Percentiles rank a stretch among this genome's conserved stretches.
These are phyloP conservation scores for Wallemia mellicola DNA, from an alignment of 1,284 basidiomycete species.

Conservation along the genomic window DNA sequence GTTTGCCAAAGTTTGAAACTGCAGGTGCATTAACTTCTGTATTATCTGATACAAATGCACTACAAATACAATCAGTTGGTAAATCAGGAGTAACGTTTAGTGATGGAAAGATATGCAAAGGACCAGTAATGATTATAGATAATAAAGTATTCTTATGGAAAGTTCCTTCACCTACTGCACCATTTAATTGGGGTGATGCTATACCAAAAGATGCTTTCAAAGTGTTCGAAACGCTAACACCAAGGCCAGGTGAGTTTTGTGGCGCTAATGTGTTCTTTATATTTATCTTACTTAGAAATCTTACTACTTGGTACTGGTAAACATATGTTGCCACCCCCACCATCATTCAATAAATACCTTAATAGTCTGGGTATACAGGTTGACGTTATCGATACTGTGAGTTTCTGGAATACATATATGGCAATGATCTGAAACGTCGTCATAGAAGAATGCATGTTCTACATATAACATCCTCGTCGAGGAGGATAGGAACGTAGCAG, in stretches of 20 bases:
- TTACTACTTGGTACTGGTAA: constrained; percentile 63
- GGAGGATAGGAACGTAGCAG: constrained; percentile 69
- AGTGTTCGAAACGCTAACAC: constrained; percentile 47
- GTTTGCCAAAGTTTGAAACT: background rate
- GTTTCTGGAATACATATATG: constrained; percentile 11
- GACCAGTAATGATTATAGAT: constrained; percentile 40
- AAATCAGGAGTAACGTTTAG: background rate
- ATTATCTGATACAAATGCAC: background rate
- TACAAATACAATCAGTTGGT: background rate
- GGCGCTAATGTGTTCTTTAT: background rate
- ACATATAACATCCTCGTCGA: constrained; percentile 79
- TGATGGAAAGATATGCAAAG: background rate
- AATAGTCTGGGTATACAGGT: constrained; percentile 55
- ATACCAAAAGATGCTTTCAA: constrained; percentile 21
- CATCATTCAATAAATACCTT: constrained; percentile 33
- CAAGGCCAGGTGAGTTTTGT: constrained; percentile 43
- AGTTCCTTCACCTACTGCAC: constrained; percentile 24
- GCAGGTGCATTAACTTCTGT: background rate
- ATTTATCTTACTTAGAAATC: constrained; percentile 29
- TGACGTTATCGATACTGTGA: constrained; percentile 78
- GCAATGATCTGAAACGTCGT: background rate
- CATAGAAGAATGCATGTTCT: constrained; percentile 60
- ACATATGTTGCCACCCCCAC: constrained; percentile 37
- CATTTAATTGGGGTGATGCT: constrained; percentile 17
- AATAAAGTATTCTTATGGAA: constrained; percentile 76